Conservation (phyloP, 2,329 filamentous ascomycete species). For the Neoascochyta sp. region DNA sequence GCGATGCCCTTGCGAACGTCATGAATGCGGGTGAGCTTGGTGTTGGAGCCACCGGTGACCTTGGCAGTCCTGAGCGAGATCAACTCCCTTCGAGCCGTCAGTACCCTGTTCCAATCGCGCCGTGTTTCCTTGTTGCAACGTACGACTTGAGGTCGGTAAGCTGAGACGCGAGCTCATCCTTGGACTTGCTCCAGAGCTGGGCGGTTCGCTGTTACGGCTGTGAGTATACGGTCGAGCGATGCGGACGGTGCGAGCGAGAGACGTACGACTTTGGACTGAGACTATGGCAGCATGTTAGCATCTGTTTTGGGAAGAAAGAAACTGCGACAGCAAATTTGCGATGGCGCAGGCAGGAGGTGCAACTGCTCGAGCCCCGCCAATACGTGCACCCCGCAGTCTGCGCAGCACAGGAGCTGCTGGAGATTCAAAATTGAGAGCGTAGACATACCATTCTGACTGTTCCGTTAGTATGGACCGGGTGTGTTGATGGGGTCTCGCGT, state of each 20-base stretch:
- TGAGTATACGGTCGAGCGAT: constrained; percentile 36
- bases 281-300: constrained; percentile 8
- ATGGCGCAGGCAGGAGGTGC: constrained; percentile 17
- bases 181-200: constrained; percentile 98
- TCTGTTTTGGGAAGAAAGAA: constrained; percentile 5
- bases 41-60: constrained; percentile 85
- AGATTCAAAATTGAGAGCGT: constrained; percentile 17
- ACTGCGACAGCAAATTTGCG: constrained; percentile 16
- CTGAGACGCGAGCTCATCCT: constrained; percentile 90
- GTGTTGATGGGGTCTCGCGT: constrained; percentile 39
- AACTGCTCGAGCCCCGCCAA: constrained; percentile 13
- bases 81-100: constrained; percentile 60
- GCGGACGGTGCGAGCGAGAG: constrained; percentile 10
- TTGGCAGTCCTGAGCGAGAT: constrained; percentile 97
- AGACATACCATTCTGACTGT: constrained; percentile 40
- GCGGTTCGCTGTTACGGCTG: constrained; percentile 64
- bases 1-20: constrained; percentile 99
- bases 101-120: constrained; percentile 14
- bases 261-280: constrained; percentile 57
- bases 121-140: constrained; percentile 14
- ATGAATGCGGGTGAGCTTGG: constrained; percentile 79
- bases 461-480: constrained; percentile 35
- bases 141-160: constrained; percentile 39
- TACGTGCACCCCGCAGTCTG: too few relatives aligned
- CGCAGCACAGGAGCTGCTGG: too few relatives aligned